These are phyloP conservation scores for Ballota nigra DNA, from an alignment of 257 asterid genomes.

Conservation along the genomic window DNA sequence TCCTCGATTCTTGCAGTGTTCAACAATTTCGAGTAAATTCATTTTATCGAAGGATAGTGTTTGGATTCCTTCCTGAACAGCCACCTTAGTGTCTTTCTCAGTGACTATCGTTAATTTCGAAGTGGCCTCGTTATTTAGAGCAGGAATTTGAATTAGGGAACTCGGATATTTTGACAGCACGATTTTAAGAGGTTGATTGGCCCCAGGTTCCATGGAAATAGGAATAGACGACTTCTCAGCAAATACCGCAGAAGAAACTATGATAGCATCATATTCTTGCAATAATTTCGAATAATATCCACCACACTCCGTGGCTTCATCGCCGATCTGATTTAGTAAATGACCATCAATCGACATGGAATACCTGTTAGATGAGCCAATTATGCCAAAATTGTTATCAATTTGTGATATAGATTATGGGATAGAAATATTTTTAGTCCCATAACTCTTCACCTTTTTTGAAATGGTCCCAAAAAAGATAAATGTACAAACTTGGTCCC, in stretches of 20 bases:
- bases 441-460: too few species aligned
- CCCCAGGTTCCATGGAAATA: constrained; percentile 69
- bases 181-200: constrained; percentile 74
- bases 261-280: constrained; percentile 78
- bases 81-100: constrained; percentile 31
- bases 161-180: constrained; percentile 39
- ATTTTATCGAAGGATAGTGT: constrained; percentile 37
- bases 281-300: constrained; percentile 85
- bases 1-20: constrained; percentile 68
- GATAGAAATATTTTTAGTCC: too few species aligned
- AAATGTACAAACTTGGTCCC: too few species aligned
- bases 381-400: constrained; percentile 1
- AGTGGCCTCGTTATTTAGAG: constrained; percentile 18
- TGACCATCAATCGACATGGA: constrained; percentile 74
- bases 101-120: constrained; percentile 45
- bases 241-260: constrained; percentile 44
- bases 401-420: not conserved
- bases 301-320: constrained; percentile 54
- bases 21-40: constrained; percentile 57
- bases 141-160: constrained; percentile 31
- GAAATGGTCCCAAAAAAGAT: too few species aligned
- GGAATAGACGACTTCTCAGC: constrained; percentile 31
- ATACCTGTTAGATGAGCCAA: constrained; percentile 48
- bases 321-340: constrained; percentile 49
- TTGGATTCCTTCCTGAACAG: constrained; percentile 42